Percentiles rank a stretch among this genome's conserved stretches.
Conservation (phyloP, 768 basidiomycete species). For the Lentinus brumalis region DNA sequence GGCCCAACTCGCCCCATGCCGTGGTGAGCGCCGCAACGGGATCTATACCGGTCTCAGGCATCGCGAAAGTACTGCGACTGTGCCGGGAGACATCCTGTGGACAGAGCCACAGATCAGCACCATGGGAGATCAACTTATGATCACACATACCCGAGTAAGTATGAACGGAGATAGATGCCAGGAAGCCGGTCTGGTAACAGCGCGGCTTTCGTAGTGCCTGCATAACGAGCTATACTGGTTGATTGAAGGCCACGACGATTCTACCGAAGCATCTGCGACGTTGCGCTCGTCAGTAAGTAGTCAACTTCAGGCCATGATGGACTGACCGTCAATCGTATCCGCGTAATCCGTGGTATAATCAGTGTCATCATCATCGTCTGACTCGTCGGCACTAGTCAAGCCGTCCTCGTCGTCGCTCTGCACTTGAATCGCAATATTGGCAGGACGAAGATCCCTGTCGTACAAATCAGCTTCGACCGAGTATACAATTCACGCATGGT, state of each 20-base stretch:
- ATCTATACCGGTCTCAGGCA: background rate
- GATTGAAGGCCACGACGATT: conserved; percentile 8
- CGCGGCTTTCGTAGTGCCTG: conserved; percentile 12
- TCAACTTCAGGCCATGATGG: background rate
- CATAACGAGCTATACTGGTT: conserved; percentile 13
- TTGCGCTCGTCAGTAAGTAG: background rate
- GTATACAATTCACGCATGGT: background rate
- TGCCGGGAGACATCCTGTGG: conserved; percentile 1
- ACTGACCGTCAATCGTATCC: conserved; percentile 51
- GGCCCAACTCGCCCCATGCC: background rate
- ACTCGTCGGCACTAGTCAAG: conserved; percentile 74
- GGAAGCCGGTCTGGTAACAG: background rate
- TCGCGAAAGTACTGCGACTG: background rate
- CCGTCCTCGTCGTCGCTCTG: conserved; percentile 47
- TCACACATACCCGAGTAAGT: conserved; percentile 30
- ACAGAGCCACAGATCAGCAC: no score
- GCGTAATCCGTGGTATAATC: conserved; percentile 45
- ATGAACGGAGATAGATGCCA: conserved; percentile 12
- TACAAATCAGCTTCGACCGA: background rate
- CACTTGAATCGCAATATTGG: background rate
- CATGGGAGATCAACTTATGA: no score
- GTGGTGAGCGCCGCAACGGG: background rate
- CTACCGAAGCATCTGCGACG: background rate
- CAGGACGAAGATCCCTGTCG: conserved; percentile 3
- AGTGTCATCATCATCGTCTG: conserved; percentile 72